phyloP scores from a whole-genome alignment of 192 early-diverging fungal species.

The Podochytrium sp. region DNA sequence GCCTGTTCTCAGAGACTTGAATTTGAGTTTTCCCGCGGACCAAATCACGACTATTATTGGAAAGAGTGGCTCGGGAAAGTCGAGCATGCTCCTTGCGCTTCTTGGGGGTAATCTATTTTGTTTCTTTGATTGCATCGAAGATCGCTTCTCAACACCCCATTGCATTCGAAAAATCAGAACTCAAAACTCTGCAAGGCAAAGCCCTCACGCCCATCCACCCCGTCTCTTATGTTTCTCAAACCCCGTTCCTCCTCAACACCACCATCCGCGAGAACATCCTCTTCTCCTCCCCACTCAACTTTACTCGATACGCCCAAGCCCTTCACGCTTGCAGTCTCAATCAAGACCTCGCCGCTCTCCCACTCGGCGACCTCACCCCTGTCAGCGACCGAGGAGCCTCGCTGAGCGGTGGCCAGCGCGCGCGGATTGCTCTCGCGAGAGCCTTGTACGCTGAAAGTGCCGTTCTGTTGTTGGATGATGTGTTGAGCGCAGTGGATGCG shows the following conservation, averaged over 20 bases:
- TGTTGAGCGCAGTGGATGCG: conserved; percentile 86
- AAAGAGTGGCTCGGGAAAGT: conserved; percentile 28
- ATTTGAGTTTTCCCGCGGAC: conserved; percentile 13
- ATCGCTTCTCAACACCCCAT: not conserved
- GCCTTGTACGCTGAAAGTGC: conserved; percentile 70
- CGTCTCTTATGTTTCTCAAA: conserved; percentile 77
- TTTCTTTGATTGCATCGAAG: not conserved
- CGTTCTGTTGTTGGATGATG: conserved; percentile 78
- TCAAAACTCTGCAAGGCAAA: conserved; percentile 15
- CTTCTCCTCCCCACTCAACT: conserved; percentile 75
- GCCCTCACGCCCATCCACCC: conserved; percentile 20
- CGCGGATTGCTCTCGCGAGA: conserved; percentile 52
- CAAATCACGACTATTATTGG: conserved; percentile 21
- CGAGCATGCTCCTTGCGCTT: conserved; percentile 22
- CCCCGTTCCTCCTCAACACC: conserved; percentile 50
- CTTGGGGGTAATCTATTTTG: conserved; percentile 12
- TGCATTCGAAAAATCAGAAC: not conserved
- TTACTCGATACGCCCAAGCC: conserved; percentile 72
- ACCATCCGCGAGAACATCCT: conserved; percentile 67
- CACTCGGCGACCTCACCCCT: conserved; percentile 68
- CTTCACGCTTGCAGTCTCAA: conserved; percentile 72
- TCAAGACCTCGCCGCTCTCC: conserved; percentile 75
- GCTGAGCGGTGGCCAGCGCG: conserved; percentile 43
- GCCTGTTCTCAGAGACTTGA: conserved; percentile 12
- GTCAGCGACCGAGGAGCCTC: conserved; percentile 42